Evolutionary conservation across 192 early-diverging fungal species (phyloP).

Genomic region (Podila horticola): DNA sequence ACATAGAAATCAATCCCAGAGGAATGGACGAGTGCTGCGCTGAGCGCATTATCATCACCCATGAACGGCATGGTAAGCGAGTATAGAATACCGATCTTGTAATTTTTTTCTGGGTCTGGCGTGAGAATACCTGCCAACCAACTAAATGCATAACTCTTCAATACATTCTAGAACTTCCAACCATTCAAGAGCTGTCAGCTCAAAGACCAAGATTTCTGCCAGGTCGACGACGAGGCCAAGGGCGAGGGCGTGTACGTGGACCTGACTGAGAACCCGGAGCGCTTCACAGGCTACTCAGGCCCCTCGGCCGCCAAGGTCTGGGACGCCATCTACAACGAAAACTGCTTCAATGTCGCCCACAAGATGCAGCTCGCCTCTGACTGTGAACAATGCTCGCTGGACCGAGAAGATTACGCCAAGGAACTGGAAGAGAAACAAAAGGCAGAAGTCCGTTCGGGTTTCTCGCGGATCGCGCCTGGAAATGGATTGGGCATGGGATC

Average conservation of each 20-base stretch:
- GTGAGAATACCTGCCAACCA: not conserved
- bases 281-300: conserved; percentile 96
- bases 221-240: conserved; percentile 83
- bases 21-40: conserved; percentile 64
- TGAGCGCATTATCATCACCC: conserved; percentile 80
- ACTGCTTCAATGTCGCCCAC: conserved; percentile 86
- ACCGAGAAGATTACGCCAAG: conserved; percentile 51
- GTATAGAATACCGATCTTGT: conserved; percentile 34
- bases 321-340: conserved; percentile 94
- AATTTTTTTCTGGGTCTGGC: conserved; percentile 1
- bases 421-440: conserved; percentile 55
- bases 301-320: conserved; percentile 89
- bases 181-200: conserved; percentile 66
- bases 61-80: conserved; percentile 60
- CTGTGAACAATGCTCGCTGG: conserved; percentile 54
- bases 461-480: not conserved
- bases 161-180: conserved; percentile 58
- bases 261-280: conserved; percentile 89
- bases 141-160: not conserved
- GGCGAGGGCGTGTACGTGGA: conserved; percentile 86
- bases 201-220: conserved; percentile 87
- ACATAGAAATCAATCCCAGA: conserved; percentile 55
- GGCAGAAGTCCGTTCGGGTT: conserved; percentile 21
- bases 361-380: conserved; percentile 61
- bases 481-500: not conserved